Evolutionary conservation across 345 rosid genomes (phyloP).

Genomic region (Alliaria petiolata): DNA sequence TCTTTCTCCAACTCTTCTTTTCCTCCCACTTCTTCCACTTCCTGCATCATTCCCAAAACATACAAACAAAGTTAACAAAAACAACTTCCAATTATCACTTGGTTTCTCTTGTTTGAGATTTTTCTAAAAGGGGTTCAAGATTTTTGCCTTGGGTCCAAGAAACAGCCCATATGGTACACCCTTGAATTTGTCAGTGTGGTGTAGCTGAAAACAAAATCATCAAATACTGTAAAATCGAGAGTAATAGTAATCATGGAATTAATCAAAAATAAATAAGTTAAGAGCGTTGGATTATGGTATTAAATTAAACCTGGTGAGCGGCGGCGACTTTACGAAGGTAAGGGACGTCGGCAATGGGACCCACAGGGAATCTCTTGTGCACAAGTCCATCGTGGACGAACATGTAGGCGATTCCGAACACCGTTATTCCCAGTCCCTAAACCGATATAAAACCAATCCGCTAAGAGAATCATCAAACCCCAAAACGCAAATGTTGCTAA

Average conservation of each 20-base stretch:
- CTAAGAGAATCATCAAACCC: neutral
- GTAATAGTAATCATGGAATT: neutral
- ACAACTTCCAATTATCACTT: neutral
- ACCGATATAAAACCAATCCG: neutral
- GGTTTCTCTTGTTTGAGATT: neutral
- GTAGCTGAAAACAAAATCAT: conserved; percentile 45
- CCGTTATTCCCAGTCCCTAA: conserved; percentile 85
- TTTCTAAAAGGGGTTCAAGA: neutral
- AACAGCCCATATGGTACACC: conserved; percentile 91
- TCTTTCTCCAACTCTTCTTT: conserved; percentile 69
- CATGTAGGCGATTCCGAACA: conserved; percentile 96
- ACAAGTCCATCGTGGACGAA: conserved; percentile 94
- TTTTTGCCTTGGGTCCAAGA: conserved; percentile 71
- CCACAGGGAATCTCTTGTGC: conserved; percentile 88
- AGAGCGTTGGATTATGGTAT: neutral
- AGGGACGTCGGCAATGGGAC: conserved; percentile 88
- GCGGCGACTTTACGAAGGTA: conserved; percentile 80
- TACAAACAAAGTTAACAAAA: neutral
- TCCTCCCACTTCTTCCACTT: conserved; percentile 72
- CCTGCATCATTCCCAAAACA: conserved; percentile 38
- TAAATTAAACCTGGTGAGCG: conserved; percentile 72
- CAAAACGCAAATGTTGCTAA: neutral
- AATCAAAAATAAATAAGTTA: neutral
- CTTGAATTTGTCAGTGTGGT: conserved; percentile 72
- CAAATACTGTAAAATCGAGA: neutral